Base-by-base conservation (phyloP, 768 basidiomycete species). In the Lentinula sp. region DNA sequence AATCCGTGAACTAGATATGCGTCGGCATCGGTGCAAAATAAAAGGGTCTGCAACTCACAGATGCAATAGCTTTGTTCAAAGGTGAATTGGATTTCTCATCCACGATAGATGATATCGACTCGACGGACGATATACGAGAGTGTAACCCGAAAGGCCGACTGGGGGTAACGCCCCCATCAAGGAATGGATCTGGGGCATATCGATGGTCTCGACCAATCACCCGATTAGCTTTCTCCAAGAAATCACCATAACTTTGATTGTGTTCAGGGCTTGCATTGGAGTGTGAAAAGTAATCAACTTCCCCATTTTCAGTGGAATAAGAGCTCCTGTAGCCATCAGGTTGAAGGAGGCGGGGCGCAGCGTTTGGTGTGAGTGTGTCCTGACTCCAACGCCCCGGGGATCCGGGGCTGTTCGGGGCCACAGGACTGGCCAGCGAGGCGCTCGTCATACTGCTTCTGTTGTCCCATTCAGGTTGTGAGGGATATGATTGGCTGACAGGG, bases 71-170 rank as follows among this genome's bases (percentile, higher is more conserved):
- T 74, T 96, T 96, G 77, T 97, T 97, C 62, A 97, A 77, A 10
- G 93, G 93, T 23, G 95, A 94, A 63, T 90, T 90, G 0, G 80
- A 78, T 77, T 97, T 96, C 67, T 96, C 95, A 64, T 95, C 90
- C 15, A 90, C 86, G 60, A 97, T 94, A 7, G 93, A 94, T 68
- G 96, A 95, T n/a, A 43, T 41, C 18, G 23, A 45, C 56, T 39
- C 23, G 42, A 89, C 86, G 1, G 93, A 95, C 0, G 90, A 87
- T 6, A 84, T 81, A 4, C 93, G 82, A 45, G 90, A 93, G 70
- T 93, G 91, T 0, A 93, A 93, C 62, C 83, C 81, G 35, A 74
- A 77, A 6, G 93, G 93, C 8, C 50, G 48, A 7, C 41, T 59
- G 45, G 37, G 37, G 28, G 35, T 37, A 16, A 84, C 76, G 28